Evolutionary conservation across 768 basidiomycete genomes (phyloP).

Genomic region (Amanita brunnescens): DNA sequence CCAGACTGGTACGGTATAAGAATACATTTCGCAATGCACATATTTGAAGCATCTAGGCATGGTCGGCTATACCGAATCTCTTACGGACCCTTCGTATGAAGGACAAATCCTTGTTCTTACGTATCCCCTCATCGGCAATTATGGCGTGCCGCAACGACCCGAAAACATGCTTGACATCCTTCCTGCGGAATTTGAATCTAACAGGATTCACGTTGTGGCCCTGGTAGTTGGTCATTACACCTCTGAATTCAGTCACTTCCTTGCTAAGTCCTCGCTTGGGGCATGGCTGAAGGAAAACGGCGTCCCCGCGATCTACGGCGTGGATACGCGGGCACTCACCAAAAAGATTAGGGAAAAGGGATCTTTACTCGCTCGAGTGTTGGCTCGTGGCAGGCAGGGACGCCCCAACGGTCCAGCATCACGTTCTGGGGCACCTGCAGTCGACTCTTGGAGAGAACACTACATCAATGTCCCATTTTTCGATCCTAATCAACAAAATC

Average conservation of each 20-base stretch:
- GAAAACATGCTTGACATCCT: slow-evolving; percentile 39
- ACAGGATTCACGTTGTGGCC: slow-evolving; percentile 87
- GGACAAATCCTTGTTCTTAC: slow-evolving; percentile 97
- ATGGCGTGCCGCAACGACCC: slow-evolving; percentile 82
- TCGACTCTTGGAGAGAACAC: slow-evolving; percentile 69
- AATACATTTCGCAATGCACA: slow-evolving; percentile 2
- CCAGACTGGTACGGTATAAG: slow-evolving; percentile 77
- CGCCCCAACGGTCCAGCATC: slow-evolving; percentile 30
- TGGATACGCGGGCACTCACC: slow-evolving; percentile 94
- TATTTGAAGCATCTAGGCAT: slow-evolving; percentile 58
- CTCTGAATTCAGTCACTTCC: slow-evolving; percentile 89
- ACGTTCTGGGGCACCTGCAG: slow-evolving; percentile 37
- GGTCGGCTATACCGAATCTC: slow-evolving; percentile 97
- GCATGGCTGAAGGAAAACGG: slow-evolving; percentile 93
- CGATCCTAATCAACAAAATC: slow-evolving; percentile 84
- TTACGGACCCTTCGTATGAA: slow-evolving; percentile 98
- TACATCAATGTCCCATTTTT: slow-evolving; percentile 76
- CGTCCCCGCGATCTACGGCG: slow-evolving; percentile 89
- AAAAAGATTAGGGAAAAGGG: slow-evolving; percentile 95
- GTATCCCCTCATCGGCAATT: slow-evolving; percentile 95
- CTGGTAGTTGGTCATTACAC: slow-evolving; percentile 93
- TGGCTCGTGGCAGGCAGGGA: slow-evolving; percentile 50
- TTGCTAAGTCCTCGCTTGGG: slow-evolving; percentile 80
- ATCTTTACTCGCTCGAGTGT: slow-evolving; percentile 79
- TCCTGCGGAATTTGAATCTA: slow-evolving; percentile 84